Base-by-base conservation (phyloP, 176 grass and related monocot species). In the Themeda triandra region DNA sequence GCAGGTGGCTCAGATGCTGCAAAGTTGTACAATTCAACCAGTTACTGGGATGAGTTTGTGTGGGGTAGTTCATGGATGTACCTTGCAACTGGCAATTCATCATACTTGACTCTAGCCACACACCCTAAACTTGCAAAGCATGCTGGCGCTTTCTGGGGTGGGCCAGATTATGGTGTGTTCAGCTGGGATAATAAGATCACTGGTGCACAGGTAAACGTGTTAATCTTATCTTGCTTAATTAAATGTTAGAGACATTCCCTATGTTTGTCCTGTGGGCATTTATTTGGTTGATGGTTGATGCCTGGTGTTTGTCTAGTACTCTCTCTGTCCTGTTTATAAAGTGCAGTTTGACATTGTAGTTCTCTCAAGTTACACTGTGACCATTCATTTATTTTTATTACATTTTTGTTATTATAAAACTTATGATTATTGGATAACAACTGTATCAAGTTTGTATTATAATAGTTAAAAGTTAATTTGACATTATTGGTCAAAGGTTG, bases 181-280 rank as follows among this genome's bases (percentile, higher is more conserved):
- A 98, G 96, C 83, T 98, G 96, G 96, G 91, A 98, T 80, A 95
- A 95, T 91, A 95, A 98, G 73, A 85, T 98, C 79, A 88, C 92
- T 48, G 96, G 93, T 84, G 93, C 91, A 79, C 96, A 98, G 85
- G 96, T 95, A 86, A 85, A 81, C 44, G 25, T 45, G 6, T 21
- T 78, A 75, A 13, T 73, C 44, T 54, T 37, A 10, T 32, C 24
- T 76, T 60, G 23, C 58, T 46, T 59, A 25, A 62, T 73, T 48
- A 71, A 83, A 53, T 24, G 30, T 29, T 75, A 25, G 10, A 49
- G 56, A 73, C 84, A 87, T 48, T 84, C 29, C 36, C n/a, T 51
- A 83, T 39, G 48, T 64, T 56, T 70, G 79, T 48, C 29, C 31
- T 6, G 60, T 66, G 80, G 49, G 30, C 69, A 63, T 83, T 79